Base-by-base conservation (phyloP, 2,329 filamentous ascomycete species). In the Colletotrichum siamense region DNA sequence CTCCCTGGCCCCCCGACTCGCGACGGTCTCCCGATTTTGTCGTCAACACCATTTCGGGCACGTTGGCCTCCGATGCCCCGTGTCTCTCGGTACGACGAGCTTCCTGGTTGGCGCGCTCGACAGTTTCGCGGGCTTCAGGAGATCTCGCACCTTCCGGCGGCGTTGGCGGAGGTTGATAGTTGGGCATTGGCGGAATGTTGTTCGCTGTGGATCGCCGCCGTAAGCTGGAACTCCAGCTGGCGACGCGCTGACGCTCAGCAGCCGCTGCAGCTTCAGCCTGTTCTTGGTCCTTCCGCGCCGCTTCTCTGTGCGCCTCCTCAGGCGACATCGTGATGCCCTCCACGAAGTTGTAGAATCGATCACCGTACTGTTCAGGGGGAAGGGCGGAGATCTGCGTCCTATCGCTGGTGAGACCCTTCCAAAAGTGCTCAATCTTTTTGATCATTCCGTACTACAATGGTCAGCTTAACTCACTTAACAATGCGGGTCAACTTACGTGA, bases 381-480 rank as follows among this genome's bases (percentile, higher is more conserved):
- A 99, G 93, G 3, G 97, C 96, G 0, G 96, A 99, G 77, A 99
- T 99, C 83, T 98, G 94, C 39, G 91, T 92, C 80, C 95, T 93
- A 81, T 97, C 95, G 81, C 93, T 91, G 4, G 94, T 95, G 75
- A 99, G 88, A 49, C 97, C 96, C 88, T 99, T 99, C 94, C 96
- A 97, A 86, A 99, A 97, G 85, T 99, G 94, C 85, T 99, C 97
- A 77, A 96, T 91, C 83, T 97, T 96, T 87, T 99, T 99, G 85
- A 98, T 91, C 79, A 96, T 92, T 79, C 96, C 96, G 84, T 99
- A 99, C 95, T 98, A 81, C 30, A 49, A 32, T 10, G n/a, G 68
- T 78, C 66, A 78, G 76, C 70, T 34, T 30, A 26, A 22, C 39
- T 26, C 26, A n/a, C 13, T 18, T 63, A 28, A 73, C 13, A 44